These are phyloP conservation scores for Teunomyces kruisii DNA, from an alignment of 805 yeast species.

Conservation along the genomic window DNA sequence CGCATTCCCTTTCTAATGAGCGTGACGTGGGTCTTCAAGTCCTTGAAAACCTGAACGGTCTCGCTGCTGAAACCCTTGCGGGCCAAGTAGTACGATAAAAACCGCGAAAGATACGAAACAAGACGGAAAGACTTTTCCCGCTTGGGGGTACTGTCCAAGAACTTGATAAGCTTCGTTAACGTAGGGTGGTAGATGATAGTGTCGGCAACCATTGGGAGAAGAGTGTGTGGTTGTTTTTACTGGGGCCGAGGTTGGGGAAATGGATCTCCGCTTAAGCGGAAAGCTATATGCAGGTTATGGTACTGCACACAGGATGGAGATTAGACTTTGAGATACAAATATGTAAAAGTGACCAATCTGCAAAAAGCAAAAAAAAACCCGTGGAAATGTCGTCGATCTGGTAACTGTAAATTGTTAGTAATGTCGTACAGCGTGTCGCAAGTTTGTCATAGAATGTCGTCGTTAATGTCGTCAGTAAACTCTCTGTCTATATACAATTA, in stretches of 20 bases:
- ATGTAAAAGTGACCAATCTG: no score
- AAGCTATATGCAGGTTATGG: not conserved
- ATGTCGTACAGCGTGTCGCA: no score
- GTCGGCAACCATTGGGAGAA: constrained; percentile 58
- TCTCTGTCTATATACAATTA: no score
- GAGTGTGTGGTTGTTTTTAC: not conserved
- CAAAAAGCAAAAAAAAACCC: not conserved
- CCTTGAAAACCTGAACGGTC: constrained; percentile 48
- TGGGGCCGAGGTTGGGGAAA: constrained; percentile 4
- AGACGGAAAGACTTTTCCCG: constrained; percentile 80
- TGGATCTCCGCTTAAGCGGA: not conserved
- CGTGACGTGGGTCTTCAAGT: constrained; percentile 61
- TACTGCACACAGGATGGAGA: no score
- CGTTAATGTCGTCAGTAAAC: no score
- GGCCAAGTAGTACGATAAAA: constrained; percentile 60
- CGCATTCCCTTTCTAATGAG: constrained; percentile 81
- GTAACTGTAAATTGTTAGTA: no score
- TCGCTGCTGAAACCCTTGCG: constrained; percentile 54
- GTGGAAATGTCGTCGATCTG: no score
- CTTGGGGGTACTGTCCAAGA: constrained; percentile 66
- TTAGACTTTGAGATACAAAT: no score
- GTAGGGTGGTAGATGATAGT: constrained; percentile 74
- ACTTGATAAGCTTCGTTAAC: constrained; percentile 56
- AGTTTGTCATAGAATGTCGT: not conserved
- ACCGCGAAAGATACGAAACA: constrained; percentile 77